Evolutionary conservation across 108 stramenopile genomes (phyloP), one percentile per base, ranked within the genome.

Genomic region (Cyclotella cryptica): DNA sequence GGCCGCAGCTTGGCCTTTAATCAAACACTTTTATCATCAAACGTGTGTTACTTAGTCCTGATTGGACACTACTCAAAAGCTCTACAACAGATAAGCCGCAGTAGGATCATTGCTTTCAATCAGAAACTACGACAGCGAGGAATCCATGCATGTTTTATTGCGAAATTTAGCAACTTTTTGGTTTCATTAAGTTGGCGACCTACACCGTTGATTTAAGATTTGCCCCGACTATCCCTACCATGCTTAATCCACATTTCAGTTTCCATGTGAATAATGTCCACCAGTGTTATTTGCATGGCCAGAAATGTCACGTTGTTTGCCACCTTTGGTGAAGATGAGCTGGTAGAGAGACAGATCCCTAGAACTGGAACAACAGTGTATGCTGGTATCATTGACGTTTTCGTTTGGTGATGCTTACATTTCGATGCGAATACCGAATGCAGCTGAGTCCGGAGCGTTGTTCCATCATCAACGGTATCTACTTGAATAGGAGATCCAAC

Each of bases 211-310:
- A n/a, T n/a, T n/a, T 35, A 35, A 35, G 35, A 35, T 35, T 35
- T 35, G 35, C 2, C 35, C 9, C 47, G 15, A 49, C 9, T 21
- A 26, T 63, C 35, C 29, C 65, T n/a, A 22, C 65, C 45, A 69
- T 79, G 41, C 12, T 81, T 69, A 18, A 87, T 74, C 88, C 88
- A 92, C 46, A 83, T 71, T 58, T 92, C 90, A 1, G 89, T 92
- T 80, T 95, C 91, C 63, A 92, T 80, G 24, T 85, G 86, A 35
- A 88, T 75, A 24, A 88, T 80, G 76, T 95, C 90, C 27, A 84
- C 46, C 10, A 87, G 26, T 63, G 85, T 69, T 26, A 86, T 79
- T 77, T 92, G 93, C 79, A 92, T 90, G 2, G 90, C 89, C 12
- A 91, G 43, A 10, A 90, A 60, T 24, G 79, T 75, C 13, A 18